A percentile compares a stretch with the other conserved stretches of the same genome.
Conservation (phyloP, 2,329 filamentous ascomycete genomes). For the Ophiocordyceps camponoti-leonardi region DNA sequence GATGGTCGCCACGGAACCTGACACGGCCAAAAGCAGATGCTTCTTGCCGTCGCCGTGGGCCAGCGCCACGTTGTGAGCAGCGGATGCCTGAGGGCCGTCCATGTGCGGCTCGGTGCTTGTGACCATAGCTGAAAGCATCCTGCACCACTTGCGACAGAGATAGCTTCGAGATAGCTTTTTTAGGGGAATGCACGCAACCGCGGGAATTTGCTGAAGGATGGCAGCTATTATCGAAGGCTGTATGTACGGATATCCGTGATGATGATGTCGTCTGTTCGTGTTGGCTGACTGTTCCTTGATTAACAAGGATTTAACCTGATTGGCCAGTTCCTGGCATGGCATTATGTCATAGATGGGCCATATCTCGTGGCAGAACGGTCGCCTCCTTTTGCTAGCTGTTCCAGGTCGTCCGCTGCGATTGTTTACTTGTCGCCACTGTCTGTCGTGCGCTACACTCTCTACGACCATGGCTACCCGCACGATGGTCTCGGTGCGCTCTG, state of each 20-base stretch:
- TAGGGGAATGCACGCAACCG: neutral
- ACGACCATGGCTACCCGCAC: conserved; percentile 9
- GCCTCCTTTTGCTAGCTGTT: too few species aligned
- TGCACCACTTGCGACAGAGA: neutral
- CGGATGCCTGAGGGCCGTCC: conserved; percentile 4
- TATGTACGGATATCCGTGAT: too few species aligned
- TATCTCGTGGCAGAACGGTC: neutral
- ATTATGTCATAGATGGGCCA: too few species aligned
- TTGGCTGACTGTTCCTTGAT: neutral
- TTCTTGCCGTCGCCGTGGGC: conserved; percentile 20
- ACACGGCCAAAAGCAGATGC: conserved; percentile 24
- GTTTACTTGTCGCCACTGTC: neutral
- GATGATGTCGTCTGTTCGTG: too few species aligned
- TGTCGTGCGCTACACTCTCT: neutral
- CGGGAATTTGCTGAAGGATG: too few species aligned
- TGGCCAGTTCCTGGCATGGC: neutral
- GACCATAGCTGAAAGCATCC: neutral
- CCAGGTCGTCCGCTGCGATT: too few species aligned
- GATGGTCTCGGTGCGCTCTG: conserved; percentile 8
- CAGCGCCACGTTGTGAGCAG: conserved; percentile 15
- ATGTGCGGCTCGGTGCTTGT: neutral
- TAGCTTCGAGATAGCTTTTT: too few species aligned
- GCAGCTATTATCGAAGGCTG: too few species aligned
- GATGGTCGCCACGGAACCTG: conserved; percentile 63
- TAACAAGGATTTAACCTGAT: too few species aligned